Percentiles rank a stretch among this genome's conserved stretches.
phyloP scores from a whole-genome alignment of 2,329 filamentous ascomycete genomes.

The Cladosporium sp. region DNA sequence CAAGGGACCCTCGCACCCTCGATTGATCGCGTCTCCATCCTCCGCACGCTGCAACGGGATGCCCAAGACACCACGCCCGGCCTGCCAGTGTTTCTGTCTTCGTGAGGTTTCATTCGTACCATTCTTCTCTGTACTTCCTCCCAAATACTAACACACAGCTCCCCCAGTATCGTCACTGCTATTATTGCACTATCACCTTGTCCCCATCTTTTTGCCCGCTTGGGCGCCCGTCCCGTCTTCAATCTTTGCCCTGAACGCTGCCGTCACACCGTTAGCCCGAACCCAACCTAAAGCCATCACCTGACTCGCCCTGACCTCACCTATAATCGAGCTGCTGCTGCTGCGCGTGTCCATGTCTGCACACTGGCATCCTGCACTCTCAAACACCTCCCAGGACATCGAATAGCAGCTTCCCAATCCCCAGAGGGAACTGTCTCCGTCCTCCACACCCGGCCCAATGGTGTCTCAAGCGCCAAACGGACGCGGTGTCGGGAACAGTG shows the following conservation, averaged over 20 bases:
- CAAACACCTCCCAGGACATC: background rate
- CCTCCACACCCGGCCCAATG: background rate
- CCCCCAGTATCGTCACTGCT: background rate
- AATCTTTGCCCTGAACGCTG: background rate
- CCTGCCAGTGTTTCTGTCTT: background rate
- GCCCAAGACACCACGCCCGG: background rate
- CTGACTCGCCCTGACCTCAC: constrained; percentile 11
- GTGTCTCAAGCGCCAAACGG: background rate
- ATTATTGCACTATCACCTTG: background rate
- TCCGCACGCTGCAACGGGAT: background rate
- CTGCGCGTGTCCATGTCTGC: constrained; percentile 2
- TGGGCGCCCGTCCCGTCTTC: constrained; percentile 1
- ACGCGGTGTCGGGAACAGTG: background rate
- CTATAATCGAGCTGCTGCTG: background rate
- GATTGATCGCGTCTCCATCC: background rate
- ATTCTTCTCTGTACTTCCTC: background rate
- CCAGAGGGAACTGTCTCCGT: background rate
- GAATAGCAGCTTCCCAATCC: background rate
- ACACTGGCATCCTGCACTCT: background rate
- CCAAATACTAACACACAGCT: background rate
- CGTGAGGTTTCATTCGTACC: background rate
- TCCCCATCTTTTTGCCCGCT: background rate
- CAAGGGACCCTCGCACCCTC: constrained; percentile 1
- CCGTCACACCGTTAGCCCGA: constrained; percentile 2
- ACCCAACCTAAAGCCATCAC: background rate